These are phyloP conservation scores for Rhodomyrtus psidioides DNA, from an alignment of 441 rosid genomes.

Conservation along the genomic window DNA sequence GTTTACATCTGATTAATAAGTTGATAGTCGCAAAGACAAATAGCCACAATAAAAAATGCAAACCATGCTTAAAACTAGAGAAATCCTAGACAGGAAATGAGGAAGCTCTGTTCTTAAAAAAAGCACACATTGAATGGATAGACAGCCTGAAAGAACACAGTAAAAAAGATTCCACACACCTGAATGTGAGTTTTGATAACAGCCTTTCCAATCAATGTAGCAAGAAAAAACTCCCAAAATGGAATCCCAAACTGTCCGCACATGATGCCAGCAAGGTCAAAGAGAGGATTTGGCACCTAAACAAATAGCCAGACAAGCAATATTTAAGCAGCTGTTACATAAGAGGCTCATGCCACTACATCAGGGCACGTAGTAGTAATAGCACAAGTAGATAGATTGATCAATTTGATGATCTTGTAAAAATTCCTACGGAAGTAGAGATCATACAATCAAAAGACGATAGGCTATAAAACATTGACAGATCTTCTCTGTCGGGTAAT, in stretches of 20 bases:
- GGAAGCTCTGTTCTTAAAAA: neutral
- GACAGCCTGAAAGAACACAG: neutral
- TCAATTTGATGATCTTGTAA: neutral
- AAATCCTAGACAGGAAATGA: neutral
- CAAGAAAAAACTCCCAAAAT: constrained; percentile 82
- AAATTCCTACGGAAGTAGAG: neutral
- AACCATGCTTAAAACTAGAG: neutral
- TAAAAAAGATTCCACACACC: constrained; percentile 26
- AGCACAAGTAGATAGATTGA: neutral
- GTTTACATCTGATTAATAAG: neutral
- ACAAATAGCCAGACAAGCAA: neutral
- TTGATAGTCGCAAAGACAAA: neutral
- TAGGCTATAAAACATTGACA: neutral
- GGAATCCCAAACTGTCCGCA: constrained; percentile 94
- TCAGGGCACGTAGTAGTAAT: neutral
- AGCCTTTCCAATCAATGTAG: constrained; percentile 91
- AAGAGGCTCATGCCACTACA: neutral
- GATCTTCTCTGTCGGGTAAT: neutral
- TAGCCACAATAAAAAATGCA: neutral
- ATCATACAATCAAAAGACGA: neutral
- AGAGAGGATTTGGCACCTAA: constrained; percentile 96
- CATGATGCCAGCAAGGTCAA: constrained; percentile 99
- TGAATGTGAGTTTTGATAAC: constrained; percentile 89
- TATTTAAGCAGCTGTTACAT: neutral
- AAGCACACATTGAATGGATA: neutral